Base-by-base conservation (phyloP, 345 rosid species). In the Atalantia buxifolia region DNA sequence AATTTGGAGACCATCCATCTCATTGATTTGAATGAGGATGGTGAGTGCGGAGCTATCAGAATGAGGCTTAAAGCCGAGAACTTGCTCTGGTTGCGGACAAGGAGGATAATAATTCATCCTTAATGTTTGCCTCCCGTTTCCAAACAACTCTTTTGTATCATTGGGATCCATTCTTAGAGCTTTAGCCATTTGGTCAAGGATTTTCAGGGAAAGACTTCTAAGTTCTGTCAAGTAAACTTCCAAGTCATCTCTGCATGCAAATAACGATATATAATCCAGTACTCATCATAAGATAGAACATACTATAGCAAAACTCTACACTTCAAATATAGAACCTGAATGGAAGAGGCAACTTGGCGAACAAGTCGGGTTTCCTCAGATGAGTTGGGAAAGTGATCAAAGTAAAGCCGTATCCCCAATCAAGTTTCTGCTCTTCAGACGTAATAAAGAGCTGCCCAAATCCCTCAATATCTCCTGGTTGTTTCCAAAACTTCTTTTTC, bases 61-160 rank as follows among this genome's bases (percentile, higher is more conserved):
- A 81, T 90, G 92, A 2, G 92, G 80, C 18, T 79, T 79, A 18
- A 88, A 18, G 38, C 96, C 91, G 0, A 82, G 73, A 19, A 85
- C 84, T 21, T 71, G 70, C 40, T 89, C 82, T 1, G 96, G 92
- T 6, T 89, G 78, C 0, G 96, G 96, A 67, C 94, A 90, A 2
- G 89, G 87, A 0, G 96, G 94, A 31, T 90, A 92, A 74, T 85
- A 92, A 65, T 89, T 92, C 74, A 90, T 86, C 77, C 90, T 89
- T 71, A 92, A 69, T 36, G 56, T 33, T 74, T 85, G 89, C 72
- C n/a, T 18, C 28, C 83, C 90, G 75, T 81, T 82, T 78, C 66
- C 77, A 77, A 84, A 84, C 25, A 77, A 16, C 35, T 71, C 81
- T 75, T 62, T 61, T 19, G 67, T 66, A 0, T 76, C 73, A 25